Base-by-base conservation (phyloP, 2,329 filamentous ascomycete species). In the Pseudovirgaria hyperparasitica region DNA sequence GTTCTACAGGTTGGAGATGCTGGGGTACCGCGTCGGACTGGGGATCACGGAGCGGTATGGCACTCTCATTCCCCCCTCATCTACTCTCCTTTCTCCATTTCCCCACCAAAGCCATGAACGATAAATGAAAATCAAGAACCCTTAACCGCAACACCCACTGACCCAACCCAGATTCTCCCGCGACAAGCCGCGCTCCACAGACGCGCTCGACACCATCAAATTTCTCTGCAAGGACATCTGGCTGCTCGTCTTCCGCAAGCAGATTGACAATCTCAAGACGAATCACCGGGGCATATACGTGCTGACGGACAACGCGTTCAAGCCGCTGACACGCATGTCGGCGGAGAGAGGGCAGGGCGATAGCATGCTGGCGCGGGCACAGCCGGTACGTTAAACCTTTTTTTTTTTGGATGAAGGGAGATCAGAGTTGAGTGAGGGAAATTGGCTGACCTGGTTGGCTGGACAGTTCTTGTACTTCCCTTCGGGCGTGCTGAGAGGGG, bases 141-240 rank as follows among this genome's bases (percentile, higher is more conserved):
- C 17, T 9, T 10, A 20, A 17, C 27, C 16, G 25, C 16, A 23
- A 10, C 25, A n/a, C 24, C 12, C 18, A 25, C 27, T 16, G 16
- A 30, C 11, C 17, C n/a, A 13, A 9, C n/a, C 19, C 41, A 85
- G 81, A 28, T 86, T 90, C 62, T 84, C 80, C 7, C 68, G 72
- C 47, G 81, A 92, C 51, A 70, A 84, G 27, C 84, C 87, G 21
- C 80, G 85, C 25, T 92, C 94, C 50, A 82, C 78, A 35, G 85
- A 93, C 43, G 86, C 86, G 4, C 72, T 98, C 22, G 90, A 96
- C 49, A 80, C 86, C 26, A 98, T 98, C 52, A 98, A 98, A 54
- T 96, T 98, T 48, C 66, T 98, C 26, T 98, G 90, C 70, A 98
- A 98, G 62, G 90, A 98, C 54, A 67, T 98, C 23, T 98, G 90